Evolutionary conservation across 495 filamentous ascomycete species (phyloP), one percentile per base, ranked within the genome.

Genomic region (Amorphotheca resinae): DNA sequence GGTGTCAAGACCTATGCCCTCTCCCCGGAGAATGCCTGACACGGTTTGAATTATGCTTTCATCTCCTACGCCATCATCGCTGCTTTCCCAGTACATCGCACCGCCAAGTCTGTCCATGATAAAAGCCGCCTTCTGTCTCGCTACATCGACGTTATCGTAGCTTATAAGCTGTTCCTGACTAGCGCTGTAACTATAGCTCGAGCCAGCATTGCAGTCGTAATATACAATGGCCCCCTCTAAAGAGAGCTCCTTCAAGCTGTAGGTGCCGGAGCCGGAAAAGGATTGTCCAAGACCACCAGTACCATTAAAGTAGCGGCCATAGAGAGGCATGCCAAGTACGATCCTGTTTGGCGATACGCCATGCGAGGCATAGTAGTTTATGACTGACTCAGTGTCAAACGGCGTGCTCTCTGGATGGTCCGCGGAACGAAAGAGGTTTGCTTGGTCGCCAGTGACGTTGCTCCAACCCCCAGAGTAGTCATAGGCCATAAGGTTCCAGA

Each of bases 11-110:
- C 25, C 25, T 5, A 28, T 5, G 25, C 11, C 25, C 5, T 28
- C 25, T 28, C 25, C 25, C 25, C 25, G 5, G 11, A 28, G 25
- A 0, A 45, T 42, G 9, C 30, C 41, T 26, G 35, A 60, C 0
- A 81, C 64, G 7, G 68, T 75, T 17, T 65, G 66, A 33, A 89
- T 74, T 60, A 88, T 55, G 55, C 80, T 82, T 26, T 65, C 67
- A 9, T 66, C 64, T 3, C 69, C 74, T 0, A 38, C 49, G 56
- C 71, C 78, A 55, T 93, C 87, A 22, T 74, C 79, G 56, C 76
- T 82, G 25, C 74, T 79, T 63, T 94, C 88, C 87, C 87, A 94
- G 73, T 83, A 93, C 75, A 93, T 89, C 0, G 70, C 79, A 11
- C 87, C 86, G 2, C 82, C 86, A 9, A 93, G 67, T 6, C 74